Evolutionary conservation across 306 rosid genomes (phyloP).

Genomic region (Quercus berberidifolia): DNA sequence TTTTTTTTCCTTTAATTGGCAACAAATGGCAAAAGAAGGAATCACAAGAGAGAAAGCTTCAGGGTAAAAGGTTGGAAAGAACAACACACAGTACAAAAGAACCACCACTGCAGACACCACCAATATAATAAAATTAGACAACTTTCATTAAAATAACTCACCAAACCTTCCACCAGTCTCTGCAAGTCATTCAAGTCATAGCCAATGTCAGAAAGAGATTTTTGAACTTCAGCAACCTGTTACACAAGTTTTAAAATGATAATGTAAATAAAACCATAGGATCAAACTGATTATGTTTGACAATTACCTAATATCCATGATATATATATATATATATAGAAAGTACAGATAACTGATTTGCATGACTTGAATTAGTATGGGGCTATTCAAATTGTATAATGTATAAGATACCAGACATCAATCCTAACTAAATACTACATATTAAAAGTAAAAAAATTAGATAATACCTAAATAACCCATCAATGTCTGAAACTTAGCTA

Average conservation of each 20-base stretch:
- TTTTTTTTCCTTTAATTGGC: neutral
- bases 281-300: neutral
- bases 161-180: constrained; percentile 61
- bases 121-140: neutral
- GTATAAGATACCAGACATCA: too few relatives aligned
- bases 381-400: too few relatives aligned
- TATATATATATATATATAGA: neutral
- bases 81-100: neutral
- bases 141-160: constrained; percentile 41
- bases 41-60: neutral
- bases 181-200: constrained; percentile 58
- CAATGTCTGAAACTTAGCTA: too few relatives aligned
- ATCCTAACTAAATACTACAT: too few relatives aligned
- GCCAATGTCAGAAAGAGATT: constrained; percentile 47
- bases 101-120: neutral
- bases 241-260: constrained; percentile 20
- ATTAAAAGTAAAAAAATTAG: too few relatives aligned
- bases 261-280: neutral
- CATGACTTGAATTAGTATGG: too few relatives aligned
- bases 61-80: neutral
- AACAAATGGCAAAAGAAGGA: neutral
- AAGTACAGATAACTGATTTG: neutral
- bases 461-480: too few relatives aligned
- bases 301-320: neutral
- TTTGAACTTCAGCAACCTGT: constrained; percentile 79